Base-by-base conservation (phyloP, 2,329 filamentous ascomycete genomes). In the Fusarium sp. region DNA sequence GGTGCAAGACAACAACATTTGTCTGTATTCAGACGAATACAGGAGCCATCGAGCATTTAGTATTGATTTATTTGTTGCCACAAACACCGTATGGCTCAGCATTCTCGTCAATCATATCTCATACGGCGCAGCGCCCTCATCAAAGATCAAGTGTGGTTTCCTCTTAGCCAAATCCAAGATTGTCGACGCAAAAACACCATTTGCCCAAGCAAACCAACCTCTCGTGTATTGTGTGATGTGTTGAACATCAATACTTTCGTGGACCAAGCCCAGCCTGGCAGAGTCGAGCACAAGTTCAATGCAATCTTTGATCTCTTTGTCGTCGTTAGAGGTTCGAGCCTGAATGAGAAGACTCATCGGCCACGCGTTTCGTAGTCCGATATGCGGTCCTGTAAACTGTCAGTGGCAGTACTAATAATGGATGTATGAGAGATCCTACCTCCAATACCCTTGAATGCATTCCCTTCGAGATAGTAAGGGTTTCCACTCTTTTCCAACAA, bases 191-290 rank as follows among this genome's bases (percentile, higher is more conserved):
- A 98, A 98, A 17, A 99, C 94, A 2, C 94, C 96, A 77, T 99
- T 99, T 17, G 96, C 96, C 96, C 95, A 98, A 6, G 96, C 94
- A 81, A 98, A 98, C 96, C 96, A 98, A 79, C 93, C 94, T 73
- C 95, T 87, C 4, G 96, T 98, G 82, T 96, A 98, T 28, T 85
- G 84, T n/a, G 74, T 69, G 6, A 85, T 77, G 45, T 83, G 80
- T 70, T 96, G 91, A 10, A 98, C 96, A 78, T 98, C 90, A 45
- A 99, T 90, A 77, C 94, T 97, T 84, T 99, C 96, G 79, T 99
- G 96, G 5, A 99, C 88, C 55, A 99, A 84, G 0, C 96, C 96
- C 15, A 97, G 86, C 59, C 87, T 88, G 70, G 93, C 93, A 4
- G 93, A 93, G 69, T 90, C 87, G 68, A 96, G 90, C 44, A 99